phyloP scores from a whole-genome alignment of 2,329 filamentous ascomycete genomes.

The Colletotrichum chrysophilum region DNA sequence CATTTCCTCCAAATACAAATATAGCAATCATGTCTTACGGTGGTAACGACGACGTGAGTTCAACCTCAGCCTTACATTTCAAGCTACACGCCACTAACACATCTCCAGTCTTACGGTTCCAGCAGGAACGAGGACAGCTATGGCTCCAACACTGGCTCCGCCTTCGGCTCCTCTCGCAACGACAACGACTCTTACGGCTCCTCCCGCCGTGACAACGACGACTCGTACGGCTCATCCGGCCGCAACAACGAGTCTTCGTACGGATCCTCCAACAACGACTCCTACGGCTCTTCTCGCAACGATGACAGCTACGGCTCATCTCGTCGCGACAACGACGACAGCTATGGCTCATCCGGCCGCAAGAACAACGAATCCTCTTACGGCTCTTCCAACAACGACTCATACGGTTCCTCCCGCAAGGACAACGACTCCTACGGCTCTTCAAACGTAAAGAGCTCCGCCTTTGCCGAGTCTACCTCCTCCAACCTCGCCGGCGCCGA shows the following conservation, averaged over 20 bases:
- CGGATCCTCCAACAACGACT: conserved; percentile 24
- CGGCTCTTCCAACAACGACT: conserved; percentile 23
- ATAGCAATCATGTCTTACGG: conserved; percentile 51
- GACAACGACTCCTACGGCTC: conserved; percentile 23
- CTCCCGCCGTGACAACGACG: conserved; percentile 19
- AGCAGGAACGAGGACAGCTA: conserved; percentile 28
- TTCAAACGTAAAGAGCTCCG: conserved; percentile 10
- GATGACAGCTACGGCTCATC: conserved; percentile 15
- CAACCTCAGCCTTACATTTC: background rate
- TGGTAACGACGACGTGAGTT: conserved; percentile 43
- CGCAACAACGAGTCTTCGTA: conserved; percentile 19
- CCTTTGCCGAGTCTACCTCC: conserved; percentile 6
- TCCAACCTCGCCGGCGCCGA: conserved; percentile 21
- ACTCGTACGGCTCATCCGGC: conserved; percentile 15
- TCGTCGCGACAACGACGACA: conserved; percentile 20
- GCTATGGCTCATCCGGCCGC: background rate
- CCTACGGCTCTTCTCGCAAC: conserved; percentile 22
- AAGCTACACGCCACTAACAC: background rate
- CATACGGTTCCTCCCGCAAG: conserved; percentile 15
- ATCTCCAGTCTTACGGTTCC: background rate
- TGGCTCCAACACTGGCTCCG: conserved; percentile 18
- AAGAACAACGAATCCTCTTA: conserved; percentile 12
- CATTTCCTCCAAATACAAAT: background rate
- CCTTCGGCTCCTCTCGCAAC: conserved; percentile 23
- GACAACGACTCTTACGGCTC: conserved; percentile 7